Evolutionary conservation across 2,329 filamentous ascomycete genomes (phyloP).

Genomic region (Aspergillus sp.): DNA sequence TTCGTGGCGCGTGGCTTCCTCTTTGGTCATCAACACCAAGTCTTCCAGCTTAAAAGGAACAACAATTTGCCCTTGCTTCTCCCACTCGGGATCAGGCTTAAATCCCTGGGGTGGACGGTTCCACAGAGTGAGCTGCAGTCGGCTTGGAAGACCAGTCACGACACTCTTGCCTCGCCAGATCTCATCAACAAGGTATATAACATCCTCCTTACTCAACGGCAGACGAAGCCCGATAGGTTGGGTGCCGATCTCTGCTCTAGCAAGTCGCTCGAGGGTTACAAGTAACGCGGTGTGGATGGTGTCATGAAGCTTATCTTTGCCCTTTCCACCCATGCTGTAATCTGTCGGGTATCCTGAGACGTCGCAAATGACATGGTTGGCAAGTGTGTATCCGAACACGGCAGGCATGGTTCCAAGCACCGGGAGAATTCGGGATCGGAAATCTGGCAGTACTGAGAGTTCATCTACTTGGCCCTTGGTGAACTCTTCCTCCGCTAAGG

Average conservation of each 20-base stretch:
- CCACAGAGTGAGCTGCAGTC: conserved; percentile 82
- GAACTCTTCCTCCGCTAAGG: conserved; percentile 84
- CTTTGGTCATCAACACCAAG: conserved; percentile 88
- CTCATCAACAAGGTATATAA: conserved; percentile 87
- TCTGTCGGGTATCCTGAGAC: conserved; percentile 75
- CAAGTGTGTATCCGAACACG: conserved; percentile 86
- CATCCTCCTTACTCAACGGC: conserved; percentile 74
- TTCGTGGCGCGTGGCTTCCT: conserved; percentile 79
- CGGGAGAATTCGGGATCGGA: conserved; percentile 89
- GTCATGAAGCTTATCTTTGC: conserved; percentile 89
- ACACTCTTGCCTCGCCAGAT: conserved; percentile 80
- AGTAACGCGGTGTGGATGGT: conserved; percentile 74
- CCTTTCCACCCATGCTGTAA: conserved; percentile 78
- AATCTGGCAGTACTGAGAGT: conserved; percentile 84
- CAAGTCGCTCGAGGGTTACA: conserved; percentile 73
- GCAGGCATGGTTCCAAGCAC: conserved; percentile 97
- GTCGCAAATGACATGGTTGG: conserved; percentile 87
- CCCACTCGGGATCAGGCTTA: conserved; percentile 61
- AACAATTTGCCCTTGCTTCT: conserved; percentile 68
- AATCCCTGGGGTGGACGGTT: conserved; percentile 61
- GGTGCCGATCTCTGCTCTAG: conserved; percentile 52
- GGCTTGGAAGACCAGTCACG: conserved; percentile 76
- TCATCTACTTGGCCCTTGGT: conserved; percentile 82
- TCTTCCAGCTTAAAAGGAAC: conserved; percentile 69
- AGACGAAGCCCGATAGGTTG: conserved; percentile 72